Evolutionary conservation across 2,329 filamentous ascomycete species (phyloP).

Genomic region (Canariomyces notabilis): DNA sequence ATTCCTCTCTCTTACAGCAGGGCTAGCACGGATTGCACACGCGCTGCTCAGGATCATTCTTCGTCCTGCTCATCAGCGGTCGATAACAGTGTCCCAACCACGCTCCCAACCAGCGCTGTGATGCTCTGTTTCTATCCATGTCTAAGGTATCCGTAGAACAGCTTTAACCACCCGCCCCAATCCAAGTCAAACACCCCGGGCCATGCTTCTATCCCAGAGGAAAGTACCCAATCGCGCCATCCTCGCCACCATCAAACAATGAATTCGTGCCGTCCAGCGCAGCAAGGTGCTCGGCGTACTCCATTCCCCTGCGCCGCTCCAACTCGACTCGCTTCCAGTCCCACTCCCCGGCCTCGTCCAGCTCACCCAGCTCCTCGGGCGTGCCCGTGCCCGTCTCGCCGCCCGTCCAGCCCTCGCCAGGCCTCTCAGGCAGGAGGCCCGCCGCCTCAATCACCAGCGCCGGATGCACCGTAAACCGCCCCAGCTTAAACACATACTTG

Average conservation of each 20-base stretch:
- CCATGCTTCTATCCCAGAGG: conserved; percentile 36
- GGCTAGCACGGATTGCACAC: no score
- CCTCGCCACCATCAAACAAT: conserved; percentile 49
- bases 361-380: conserved; percentile 34
- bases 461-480: conserved; percentile 77
- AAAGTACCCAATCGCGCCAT: conserved; percentile 48
- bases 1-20: no score
- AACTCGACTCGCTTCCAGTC: conserved; percentile 55
- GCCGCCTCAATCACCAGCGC: conserved; percentile 67
- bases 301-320: conserved; percentile 50
- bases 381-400: conserved; percentile 40
- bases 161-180: not conserved
- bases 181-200: no score
- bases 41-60: no score
- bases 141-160: not conserved
- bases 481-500: conserved; percentile 81
- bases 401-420: conserved; percentile 56
- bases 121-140: no score
- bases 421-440: conserved; percentile 68
- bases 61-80: no score
- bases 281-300: conserved; percentile 51
- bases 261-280: conserved; percentile 49
- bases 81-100: no score
- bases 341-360: conserved; percentile 41
- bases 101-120: no score